phyloP scores from a whole-genome alignment of 441 rosid species.

The Populus tomentosa region DNA sequence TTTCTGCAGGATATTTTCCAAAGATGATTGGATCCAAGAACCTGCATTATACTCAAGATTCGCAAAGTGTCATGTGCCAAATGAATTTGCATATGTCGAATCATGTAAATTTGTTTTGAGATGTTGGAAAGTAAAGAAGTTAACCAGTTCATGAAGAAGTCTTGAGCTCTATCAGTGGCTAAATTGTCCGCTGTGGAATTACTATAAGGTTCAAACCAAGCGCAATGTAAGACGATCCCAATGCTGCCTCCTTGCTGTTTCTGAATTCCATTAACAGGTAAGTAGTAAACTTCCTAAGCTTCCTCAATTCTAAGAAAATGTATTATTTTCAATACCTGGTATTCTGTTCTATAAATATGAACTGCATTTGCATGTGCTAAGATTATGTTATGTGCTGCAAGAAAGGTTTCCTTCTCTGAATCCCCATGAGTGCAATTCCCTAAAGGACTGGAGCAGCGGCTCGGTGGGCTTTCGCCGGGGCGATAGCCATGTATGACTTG shows the following conservation, averaged over 20 bases:
- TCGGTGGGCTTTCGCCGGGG: constrained; percentile 38
- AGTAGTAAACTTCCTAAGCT: neutral
- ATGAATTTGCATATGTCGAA: too few relatives aligned
- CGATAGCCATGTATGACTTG: constrained; percentile 33
- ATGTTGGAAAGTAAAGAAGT: neutral
- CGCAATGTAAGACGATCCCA: constrained; percentile 43
- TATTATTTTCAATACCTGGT: constrained; percentile 38
- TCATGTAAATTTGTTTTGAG: neutral
- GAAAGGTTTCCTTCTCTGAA: constrained; percentile 57
- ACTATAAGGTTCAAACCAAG: constrained; percentile 56
- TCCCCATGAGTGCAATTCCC: constrained; percentile 55
- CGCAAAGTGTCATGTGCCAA: neutral
- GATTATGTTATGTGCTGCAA: constrained; percentile 55
- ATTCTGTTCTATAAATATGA: constrained; percentile 39
- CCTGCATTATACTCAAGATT: constrained; percentile 28
- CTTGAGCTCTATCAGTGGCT: constrained; percentile 47
- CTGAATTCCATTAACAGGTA: constrained; percentile 10
- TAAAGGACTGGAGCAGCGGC: constrained; percentile 44
- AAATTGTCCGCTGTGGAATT: constrained; percentile 38
- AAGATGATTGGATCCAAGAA: constrained; percentile 54
- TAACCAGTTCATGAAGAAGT: constrained; percentile 46
- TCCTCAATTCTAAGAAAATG: neutral
- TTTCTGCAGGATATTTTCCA: constrained; percentile 61
- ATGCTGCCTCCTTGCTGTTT: constrained; percentile 45
- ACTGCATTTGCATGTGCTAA: constrained; percentile 59